These are phyloP conservation scores for Penicillium psychrofluorescens DNA, from an alignment of 495 filamentous ascomycete species.

Conservation along the genomic window DNA sequence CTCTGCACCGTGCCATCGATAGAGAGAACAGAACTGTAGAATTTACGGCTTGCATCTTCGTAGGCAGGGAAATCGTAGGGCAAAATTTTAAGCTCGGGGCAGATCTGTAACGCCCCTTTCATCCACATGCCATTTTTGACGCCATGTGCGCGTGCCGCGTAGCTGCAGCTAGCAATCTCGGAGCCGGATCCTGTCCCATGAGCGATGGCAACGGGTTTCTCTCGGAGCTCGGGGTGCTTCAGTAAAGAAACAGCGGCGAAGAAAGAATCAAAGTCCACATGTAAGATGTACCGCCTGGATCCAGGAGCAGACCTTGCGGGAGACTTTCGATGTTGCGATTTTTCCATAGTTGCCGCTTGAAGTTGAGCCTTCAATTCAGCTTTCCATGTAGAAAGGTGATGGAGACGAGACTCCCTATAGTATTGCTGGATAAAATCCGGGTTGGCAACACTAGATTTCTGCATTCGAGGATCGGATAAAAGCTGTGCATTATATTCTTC, in stretches of 20 bases:
- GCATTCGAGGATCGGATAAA: conserved; percentile 71
- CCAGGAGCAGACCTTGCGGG: conserved; percentile 46
- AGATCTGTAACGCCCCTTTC: conserved; percentile 76
- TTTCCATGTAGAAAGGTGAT: conserved; percentile 95
- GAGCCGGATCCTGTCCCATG: conserved; percentile 80
- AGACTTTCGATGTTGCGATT: conserved; percentile 44
- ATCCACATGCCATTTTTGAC: conserved; percentile 99
- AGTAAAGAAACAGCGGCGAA: conserved; percentile 87
- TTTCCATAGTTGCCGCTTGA: conserved; percentile 67
- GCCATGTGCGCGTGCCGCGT: conserved; percentile 75
- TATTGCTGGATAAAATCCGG: conserved; percentile 90
- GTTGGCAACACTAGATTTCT: conserved; percentile 79
- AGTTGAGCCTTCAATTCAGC: conserved; percentile 82
- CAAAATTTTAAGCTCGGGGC: conserved; percentile 75
- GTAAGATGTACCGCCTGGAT: conserved; percentile 75
- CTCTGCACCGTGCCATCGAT: conserved; percentile 83
- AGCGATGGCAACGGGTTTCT: conserved; percentile 84
- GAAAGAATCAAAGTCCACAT: conserved; percentile 97
- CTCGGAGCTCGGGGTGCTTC: conserved; percentile 65
- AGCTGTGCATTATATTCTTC: conserved; percentile 87
- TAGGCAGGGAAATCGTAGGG: conserved; percentile 93
- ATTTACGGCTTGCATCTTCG: conserved; percentile 80
- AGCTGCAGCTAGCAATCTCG: conserved; percentile 97
- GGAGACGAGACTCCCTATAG: conserved; percentile 86
- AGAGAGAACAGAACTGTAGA: conserved; percentile 78